Conservation (phyloP, 176 grass and related monocot genomes). For the Bromus sterilis region DNA sequence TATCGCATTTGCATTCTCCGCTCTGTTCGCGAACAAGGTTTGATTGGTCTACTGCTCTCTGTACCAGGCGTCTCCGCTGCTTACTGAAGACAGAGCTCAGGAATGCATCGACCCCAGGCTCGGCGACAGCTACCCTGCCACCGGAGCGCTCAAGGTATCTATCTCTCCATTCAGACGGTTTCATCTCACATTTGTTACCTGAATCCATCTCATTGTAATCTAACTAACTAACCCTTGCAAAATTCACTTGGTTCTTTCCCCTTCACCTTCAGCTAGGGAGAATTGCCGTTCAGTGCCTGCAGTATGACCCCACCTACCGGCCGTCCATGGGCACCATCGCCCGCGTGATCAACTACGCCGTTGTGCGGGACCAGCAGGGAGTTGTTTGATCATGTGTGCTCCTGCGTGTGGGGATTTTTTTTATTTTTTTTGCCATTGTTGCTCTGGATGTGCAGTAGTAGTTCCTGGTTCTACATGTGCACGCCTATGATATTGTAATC, state of each 20-base stretch:
- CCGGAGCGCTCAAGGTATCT: slow-evolving; percentile 40
- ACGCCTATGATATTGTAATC: no score
- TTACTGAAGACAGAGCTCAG: slow-evolving; percentile 49
- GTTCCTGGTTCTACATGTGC: no score
- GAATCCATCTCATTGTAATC: neutral
- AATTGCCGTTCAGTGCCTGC: slow-evolving; percentile 46
- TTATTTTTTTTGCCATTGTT: slow-evolving; percentile 19
- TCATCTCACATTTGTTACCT: neutral
- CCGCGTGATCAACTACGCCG: slow-evolving; percentile 45
- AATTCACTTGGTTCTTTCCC: no score
- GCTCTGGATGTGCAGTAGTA: no score
- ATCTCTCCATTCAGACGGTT: neutral
- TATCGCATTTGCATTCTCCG: neutral
- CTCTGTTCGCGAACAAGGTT: neutral
- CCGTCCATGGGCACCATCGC: slow-evolving; percentile 52
- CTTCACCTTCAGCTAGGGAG: no score
- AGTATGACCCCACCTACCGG: slow-evolving; percentile 31
- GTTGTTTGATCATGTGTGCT: slow-evolving; percentile 30
- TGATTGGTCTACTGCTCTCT: neutral
- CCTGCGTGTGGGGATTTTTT: no score
- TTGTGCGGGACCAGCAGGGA: slow-evolving; percentile 41
- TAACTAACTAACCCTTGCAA: neutral
- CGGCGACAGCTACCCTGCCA: slow-evolving; percentile 26
- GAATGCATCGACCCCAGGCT: slow-evolving; percentile 47
- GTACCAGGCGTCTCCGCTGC: slow-evolving; percentile 32